A percentile compares a stretch with the other conserved stretches of the same genome.
Conservation (phyloP, 306 rosid species). For the Cucurbita maxima region DNA sequence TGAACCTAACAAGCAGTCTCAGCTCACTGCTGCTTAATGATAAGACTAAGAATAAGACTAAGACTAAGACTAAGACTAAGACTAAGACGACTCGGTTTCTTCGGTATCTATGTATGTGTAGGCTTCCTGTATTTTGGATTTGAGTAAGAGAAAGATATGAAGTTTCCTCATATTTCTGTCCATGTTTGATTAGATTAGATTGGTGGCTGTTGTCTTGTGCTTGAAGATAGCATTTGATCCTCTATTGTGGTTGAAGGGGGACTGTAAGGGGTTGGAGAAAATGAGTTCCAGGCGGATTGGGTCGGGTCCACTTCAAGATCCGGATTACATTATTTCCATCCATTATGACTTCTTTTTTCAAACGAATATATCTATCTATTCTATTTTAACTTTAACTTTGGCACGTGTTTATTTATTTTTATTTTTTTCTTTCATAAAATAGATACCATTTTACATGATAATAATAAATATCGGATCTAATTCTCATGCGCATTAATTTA, state of each 20-base stretch:
- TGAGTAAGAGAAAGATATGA: neutral
- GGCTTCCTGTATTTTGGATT: neutral
- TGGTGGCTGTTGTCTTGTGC: neutral
- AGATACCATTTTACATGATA: neutral
- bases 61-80: no score
- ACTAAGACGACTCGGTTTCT: neutral
- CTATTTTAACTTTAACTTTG: neutral
- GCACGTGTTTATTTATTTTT: neutral
- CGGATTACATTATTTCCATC: neutral
- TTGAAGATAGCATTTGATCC: neutral
- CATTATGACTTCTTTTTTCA: neutral
- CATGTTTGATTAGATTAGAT: neutral
- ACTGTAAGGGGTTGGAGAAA: neutral
- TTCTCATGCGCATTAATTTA: neutral
- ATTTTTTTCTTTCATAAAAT: neutral
- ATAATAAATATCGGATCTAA: neutral
- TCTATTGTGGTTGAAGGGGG: neutral
- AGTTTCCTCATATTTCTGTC: neutral
- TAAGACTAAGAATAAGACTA: neutral
- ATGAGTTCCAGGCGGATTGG: neutral
- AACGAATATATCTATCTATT: neutral
- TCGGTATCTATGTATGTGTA: neutral
- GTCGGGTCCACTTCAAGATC: neutral
- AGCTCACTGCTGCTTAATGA: neutral
- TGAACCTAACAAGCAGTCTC: conserved; percentile 7